Percentiles rank a stretch among this genome's conserved stretches.
Conservation (phyloP, 140 eudicot species). For the Stevia rebaudiana region DNA sequence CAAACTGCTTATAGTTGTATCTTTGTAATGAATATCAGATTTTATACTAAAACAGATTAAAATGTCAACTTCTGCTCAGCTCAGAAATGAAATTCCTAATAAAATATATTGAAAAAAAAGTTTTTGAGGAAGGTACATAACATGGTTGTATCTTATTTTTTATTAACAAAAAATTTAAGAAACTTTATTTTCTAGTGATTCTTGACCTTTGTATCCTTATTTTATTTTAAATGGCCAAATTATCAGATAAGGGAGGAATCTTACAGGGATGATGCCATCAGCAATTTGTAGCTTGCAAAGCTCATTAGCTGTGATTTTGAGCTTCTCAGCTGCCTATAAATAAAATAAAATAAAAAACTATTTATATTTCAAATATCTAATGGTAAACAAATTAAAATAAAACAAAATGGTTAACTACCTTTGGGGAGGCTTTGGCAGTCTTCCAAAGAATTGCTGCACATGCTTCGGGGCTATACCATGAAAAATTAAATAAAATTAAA, state of each 20-base stretch:
- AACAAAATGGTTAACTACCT: constrained; percentile 36
- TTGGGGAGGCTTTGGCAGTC: constrained; percentile 73
- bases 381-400: not conserved
- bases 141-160: not conserved
- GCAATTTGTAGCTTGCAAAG: constrained; percentile 55
- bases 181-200: not conserved
- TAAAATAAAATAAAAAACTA: not conserved
- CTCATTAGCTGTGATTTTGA: constrained; percentile 76
- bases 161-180: not conserved
- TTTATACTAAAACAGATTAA: not conserved
- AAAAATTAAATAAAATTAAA: not conserved
- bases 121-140: not conserved
- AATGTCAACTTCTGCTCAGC: not conserved
- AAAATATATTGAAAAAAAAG: not conserved
- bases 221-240: not conserved
- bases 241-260: not conserved
- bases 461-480: constrained; percentile 70
- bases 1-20: not conserved
- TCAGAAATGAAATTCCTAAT: not conserved
- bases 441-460: constrained; percentile 96
- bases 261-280: constrained; percentile 77
- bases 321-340: constrained; percentile 85
- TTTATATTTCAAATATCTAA: constrained; percentile 3
- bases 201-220: not conserved
- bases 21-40: not conserved